A percentile compares a stretch with the other conserved stretches of the same genome.
Evolutionary conservation across 805 yeast species (phyloP).

Genomic region (Lipomyces japonicus): DNA sequence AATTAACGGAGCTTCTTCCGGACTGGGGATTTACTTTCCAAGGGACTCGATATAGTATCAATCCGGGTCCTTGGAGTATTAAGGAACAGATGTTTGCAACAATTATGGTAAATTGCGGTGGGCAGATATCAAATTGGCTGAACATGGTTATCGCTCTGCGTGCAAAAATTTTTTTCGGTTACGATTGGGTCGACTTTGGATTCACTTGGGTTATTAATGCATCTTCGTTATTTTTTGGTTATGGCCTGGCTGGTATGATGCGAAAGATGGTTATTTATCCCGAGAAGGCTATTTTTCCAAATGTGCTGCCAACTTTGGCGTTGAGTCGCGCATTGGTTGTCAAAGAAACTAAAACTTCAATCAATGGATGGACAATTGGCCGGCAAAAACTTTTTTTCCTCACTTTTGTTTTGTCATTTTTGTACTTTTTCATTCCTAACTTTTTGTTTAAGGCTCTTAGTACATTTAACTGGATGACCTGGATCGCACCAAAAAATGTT

Average conservation of each 20-base stretch:
- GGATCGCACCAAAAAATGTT: slow-evolving; percentile 53
- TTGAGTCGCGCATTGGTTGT: slow-evolving; percentile 48
- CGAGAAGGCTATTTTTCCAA: slow-evolving; percentile 57
- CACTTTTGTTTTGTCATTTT: slow-evolving; percentile 41
- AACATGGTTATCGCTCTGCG: slow-evolving; percentile 6
- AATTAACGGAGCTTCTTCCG: slow-evolving; percentile 27
- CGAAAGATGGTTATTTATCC: slow-evolving; percentile 45
- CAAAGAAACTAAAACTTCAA: slow-evolving; percentile 42
- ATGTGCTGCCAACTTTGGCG: slow-evolving; percentile 47
- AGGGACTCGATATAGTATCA: slow-evolving; percentile 43
- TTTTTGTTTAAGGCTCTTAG: slow-evolving; percentile 57
- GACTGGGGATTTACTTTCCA: slow-evolving; percentile 20
- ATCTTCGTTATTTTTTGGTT: slow-evolving; percentile 60
- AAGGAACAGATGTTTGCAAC: slow-evolving; percentile 63
- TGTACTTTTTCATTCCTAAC: slow-evolving; percentile 61
- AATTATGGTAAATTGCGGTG: slow-evolving; percentile 32
- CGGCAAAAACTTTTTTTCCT: slow-evolving; percentile 48
- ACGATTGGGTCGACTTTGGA: slow-evolving; percentile 41
- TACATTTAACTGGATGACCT: slow-evolving; percentile 54
- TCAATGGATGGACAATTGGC: slow-evolving; percentile 60
- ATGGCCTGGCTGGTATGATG: slow-evolving; percentile 63
- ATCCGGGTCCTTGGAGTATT: slow-evolving; percentile 58
- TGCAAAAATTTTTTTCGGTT: slow-evolving; percentile 20
- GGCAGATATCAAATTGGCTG: slow-evolving; percentile 12
- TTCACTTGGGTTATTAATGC: slow-evolving; percentile 52